Evolutionary conservation across 2,329 filamentous ascomycete species (phyloP), one percentile per base, ranked within the genome.

Genomic region (Calycina herbarum): DNA sequence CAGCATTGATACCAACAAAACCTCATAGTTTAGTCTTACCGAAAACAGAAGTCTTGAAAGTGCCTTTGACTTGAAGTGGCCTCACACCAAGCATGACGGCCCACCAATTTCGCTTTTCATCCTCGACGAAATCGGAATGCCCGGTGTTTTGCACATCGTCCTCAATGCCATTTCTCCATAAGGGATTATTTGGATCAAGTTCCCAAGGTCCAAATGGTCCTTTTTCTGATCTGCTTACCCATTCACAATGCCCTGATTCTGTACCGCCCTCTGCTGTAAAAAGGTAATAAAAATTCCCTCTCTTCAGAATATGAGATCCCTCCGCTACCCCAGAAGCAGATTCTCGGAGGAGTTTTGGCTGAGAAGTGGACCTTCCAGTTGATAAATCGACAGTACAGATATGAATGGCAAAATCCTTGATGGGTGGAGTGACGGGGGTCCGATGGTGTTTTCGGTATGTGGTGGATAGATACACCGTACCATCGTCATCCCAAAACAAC

Each of bases 201-300:
- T 87, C 83, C 76, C 88, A 90, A 0, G 87, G 87, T 0, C 88
- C 88, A 78, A 61, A 66, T 17, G 85, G 85, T 64, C 86, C 73
- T 72, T 81, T 70, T 15, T 33, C 40, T 6, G 81, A 78, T 63
- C 84, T 79, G 65, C 87, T 77, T 1, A 90, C 81, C 54, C 86
- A 89, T 72, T 83, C 84, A 1, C 85, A 83, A 69, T 90, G 88
- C 0, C 83, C 81, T 64, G 84, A 86, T 10, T 83, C 86, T 0
- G 86, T 88, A 5, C 86, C 86, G 31, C 84, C 85, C 71, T 87
- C 85, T 3, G 85, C 85, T 0, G 83, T 86, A 13, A 87, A 77
- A 7, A 88, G 79, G 70, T 87, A 87, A 68, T 87, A 88, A 78
- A 81, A 86, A 5, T 81, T 82, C 31, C 82, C 82, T 42, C 82